These are phyloP conservation scores for Peziza echinospora DNA, from an alignment of 495 filamentous ascomycete genomes.

Conservation along the genomic window DNA sequence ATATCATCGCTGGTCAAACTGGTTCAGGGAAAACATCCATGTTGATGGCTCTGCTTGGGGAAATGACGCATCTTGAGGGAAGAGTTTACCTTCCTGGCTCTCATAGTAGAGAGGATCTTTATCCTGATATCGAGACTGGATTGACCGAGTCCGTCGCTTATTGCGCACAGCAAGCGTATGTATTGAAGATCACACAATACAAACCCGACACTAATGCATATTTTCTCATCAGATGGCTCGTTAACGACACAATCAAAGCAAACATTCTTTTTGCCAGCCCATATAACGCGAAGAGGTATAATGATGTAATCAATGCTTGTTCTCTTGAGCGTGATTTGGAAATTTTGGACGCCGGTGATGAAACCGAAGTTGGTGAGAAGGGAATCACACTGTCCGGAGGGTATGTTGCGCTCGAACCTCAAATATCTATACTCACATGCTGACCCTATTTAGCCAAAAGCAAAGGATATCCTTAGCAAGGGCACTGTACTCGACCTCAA, in stretches of 20 bases:
- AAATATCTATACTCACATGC: no score
- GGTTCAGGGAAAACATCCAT: slow-evolving; percentile 89
- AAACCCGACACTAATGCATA: not conserved
- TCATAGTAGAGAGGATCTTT: slow-evolving; percentile 61
- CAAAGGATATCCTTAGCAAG: slow-evolving; percentile 89
- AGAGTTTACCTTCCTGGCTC: slow-evolving; percentile 64
- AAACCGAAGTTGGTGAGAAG: slow-evolving; percentile 91
- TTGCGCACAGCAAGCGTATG: slow-evolving; percentile 71
- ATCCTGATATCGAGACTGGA: slow-evolving; percentile 59
- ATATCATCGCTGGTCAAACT: slow-evolving; percentile 79
- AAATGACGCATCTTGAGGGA: slow-evolving; percentile 79
- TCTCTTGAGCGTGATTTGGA: slow-evolving; percentile 82
- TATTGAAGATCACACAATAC: not conserved
- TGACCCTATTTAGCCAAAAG: slow-evolving; percentile 36
- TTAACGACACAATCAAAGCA: slow-evolving; percentile 86
- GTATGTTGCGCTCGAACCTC: not conserved
- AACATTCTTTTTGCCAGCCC: slow-evolving; percentile 86
- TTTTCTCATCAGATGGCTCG: slow-evolving; percentile 40
- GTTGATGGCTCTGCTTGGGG: slow-evolving; percentile 86
- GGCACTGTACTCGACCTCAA: slow-evolving; percentile 78
- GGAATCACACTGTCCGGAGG: slow-evolving; percentile 92
- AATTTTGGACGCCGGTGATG: slow-evolving; percentile 79
- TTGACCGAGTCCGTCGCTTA: slow-evolving; percentile 86
- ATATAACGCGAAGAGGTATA: slow-evolving; percentile 66
- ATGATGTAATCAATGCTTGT: slow-evolving; percentile 71